Conservation (phyloP, 495 filamentous ascomycete genomes). For the Chaetomidium leptoderma region DNA sequence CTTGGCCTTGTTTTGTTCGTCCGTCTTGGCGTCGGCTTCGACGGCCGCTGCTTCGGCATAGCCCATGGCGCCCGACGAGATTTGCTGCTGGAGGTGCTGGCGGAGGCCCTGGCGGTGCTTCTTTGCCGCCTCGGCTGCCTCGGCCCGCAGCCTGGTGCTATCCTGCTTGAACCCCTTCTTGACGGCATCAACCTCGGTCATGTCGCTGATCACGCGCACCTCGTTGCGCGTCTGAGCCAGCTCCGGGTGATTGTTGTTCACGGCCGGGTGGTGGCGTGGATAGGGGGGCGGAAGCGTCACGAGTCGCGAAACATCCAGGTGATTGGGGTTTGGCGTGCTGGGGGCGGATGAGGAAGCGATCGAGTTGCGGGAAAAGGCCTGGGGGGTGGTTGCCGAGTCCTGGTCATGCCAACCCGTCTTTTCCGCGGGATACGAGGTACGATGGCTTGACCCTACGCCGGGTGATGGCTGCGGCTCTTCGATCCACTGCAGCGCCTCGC, state of each 20-base stretch:
- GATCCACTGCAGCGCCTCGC: conserved; percentile 63
- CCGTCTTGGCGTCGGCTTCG: conserved; percentile 63
- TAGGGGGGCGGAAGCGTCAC: conserved; percentile 89
- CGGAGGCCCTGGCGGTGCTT: conserved; percentile 44
- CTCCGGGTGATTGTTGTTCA: conserved; percentile 92
- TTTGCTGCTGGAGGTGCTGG: conserved; percentile 64
- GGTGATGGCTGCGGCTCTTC: conserved; percentile 35
- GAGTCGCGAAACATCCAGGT: conserved; percentile 82
- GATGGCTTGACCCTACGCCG: conserved; percentile 39
- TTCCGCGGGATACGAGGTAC: conserved; percentile 66
- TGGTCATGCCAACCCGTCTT: conserved; percentile 76
- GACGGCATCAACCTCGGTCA: conserved; percentile 64
- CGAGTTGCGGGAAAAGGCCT: conserved; percentile 35
- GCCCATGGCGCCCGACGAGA: conserved; percentile 68
- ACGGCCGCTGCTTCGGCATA: conserved; percentile 72
- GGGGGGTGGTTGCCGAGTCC: conserved; percentile 33
- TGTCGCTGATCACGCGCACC: conserved; percentile 71
- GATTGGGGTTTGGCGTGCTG: conserved; percentile 43
- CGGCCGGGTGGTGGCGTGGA: conserved; percentile 86
- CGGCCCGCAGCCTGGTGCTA: conserved; percentile 42
- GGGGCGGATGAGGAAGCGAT: conserved; percentile 40
- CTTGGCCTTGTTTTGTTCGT: conserved; percentile 58
- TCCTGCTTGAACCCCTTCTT: conserved; percentile 54
- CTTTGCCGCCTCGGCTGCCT: conserved; percentile 40
- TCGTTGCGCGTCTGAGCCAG: conserved; percentile 69